Conservation (phyloP, 345 rosid genomes). For the Euphorbia lathyris region DNA sequence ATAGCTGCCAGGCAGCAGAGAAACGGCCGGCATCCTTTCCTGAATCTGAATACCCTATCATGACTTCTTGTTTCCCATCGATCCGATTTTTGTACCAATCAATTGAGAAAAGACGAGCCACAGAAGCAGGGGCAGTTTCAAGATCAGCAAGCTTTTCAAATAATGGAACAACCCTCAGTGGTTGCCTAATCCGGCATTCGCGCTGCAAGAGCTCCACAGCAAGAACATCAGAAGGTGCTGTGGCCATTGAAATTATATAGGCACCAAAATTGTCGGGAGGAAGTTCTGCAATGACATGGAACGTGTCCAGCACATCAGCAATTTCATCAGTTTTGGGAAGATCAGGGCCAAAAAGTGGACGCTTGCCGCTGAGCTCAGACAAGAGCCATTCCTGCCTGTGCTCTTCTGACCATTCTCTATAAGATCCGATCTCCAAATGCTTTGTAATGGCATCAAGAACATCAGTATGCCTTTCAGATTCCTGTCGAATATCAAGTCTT, state of each 20-base stretch:
- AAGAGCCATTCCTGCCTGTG: slow-evolving; percentile 85
- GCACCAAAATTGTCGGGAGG: slow-evolving; percentile 36
- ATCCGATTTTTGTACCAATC: slow-evolving; percentile 90
- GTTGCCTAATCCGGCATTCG: slow-evolving; percentile 83
- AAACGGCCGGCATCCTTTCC: slow-evolving; percentile 97
- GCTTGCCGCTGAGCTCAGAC: slow-evolving; percentile 82
- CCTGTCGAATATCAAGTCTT: slow-evolving; percentile 94
- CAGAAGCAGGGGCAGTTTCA: slow-evolving; percentile 94
- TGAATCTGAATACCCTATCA: slow-evolving; percentile 98
- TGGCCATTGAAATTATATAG: slow-evolving; percentile 38
- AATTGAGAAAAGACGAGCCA: slow-evolving; percentile 82
- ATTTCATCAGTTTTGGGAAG: slow-evolving; percentile 93
- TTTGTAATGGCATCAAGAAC: slow-evolving; percentile 87
- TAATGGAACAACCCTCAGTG: slow-evolving; percentile 94
- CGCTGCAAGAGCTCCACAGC: slow-evolving; percentile 85
- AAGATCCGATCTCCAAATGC: slow-evolving; percentile 83
- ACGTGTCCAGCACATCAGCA: slow-evolving; percentile 36
- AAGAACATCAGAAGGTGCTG: slow-evolving; percentile 35
- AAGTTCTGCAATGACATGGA: slow-evolving; percentile 35
- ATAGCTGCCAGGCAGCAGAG: slow-evolving; percentile 98
- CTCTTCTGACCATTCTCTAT: slow-evolving; percentile 88
- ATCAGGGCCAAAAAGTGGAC: slow-evolving; percentile 91
- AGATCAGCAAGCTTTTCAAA: slow-evolving; percentile 98
- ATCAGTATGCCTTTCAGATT: slow-evolving; percentile 95
- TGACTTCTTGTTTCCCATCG: slow-evolving; percentile 92